Evolutionary conservation across 1,284 basidiomycete species (phyloP).

Genomic region (Ceratobasidium sp.): DNA sequence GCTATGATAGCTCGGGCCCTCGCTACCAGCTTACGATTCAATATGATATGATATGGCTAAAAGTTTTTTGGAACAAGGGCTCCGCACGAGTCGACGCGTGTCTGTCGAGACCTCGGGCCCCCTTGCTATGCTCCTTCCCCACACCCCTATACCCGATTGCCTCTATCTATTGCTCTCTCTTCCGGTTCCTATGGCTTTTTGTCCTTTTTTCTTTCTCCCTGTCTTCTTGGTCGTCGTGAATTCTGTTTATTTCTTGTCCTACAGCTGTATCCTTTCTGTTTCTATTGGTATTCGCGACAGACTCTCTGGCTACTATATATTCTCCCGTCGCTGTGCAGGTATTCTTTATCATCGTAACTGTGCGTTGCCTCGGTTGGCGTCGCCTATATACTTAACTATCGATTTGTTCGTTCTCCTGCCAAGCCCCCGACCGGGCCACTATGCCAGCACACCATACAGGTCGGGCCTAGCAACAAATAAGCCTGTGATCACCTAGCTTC

Average conservation of each 20-base stretch:
- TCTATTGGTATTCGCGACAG: conserved; percentile 41
- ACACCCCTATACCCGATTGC: conserved; percentile 19
- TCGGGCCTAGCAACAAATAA: no score
- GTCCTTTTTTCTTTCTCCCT: no score
- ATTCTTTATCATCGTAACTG: conserved; percentile 25
- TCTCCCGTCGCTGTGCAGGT: conserved; percentile 26
- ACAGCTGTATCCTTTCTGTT: conserved; percentile 40
- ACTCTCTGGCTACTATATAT: conserved; percentile 34
- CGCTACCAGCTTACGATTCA: conserved; percentile 31
- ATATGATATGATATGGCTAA: conserved; percentile 36
- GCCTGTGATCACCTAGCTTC: background rate
- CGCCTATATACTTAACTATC: background rate
- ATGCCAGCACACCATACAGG: background rate
- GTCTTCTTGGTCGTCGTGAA: conserved; percentile 11
- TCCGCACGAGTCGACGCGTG: conserved; percentile 1
- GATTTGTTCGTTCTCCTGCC: background rate
- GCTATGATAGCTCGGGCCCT: conserved; percentile 15
- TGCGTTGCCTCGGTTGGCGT: background rate
- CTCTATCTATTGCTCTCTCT: conserved; percentile 37
- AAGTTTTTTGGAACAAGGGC: conserved; percentile 36
- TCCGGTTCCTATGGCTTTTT: conserved; percentile 7
- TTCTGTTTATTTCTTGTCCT: conserved; percentile 36
- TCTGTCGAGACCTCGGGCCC: conserved; percentile 19
- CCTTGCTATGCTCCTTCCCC: conserved; percentile 21
- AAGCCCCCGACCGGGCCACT: background rate